A percentile compares a stretch with the other conserved stretches of the same genome.
phyloP scores from a whole-genome alignment of 2,329 filamentous ascomycete species.

The Colletotrichum sp. region DNA sequence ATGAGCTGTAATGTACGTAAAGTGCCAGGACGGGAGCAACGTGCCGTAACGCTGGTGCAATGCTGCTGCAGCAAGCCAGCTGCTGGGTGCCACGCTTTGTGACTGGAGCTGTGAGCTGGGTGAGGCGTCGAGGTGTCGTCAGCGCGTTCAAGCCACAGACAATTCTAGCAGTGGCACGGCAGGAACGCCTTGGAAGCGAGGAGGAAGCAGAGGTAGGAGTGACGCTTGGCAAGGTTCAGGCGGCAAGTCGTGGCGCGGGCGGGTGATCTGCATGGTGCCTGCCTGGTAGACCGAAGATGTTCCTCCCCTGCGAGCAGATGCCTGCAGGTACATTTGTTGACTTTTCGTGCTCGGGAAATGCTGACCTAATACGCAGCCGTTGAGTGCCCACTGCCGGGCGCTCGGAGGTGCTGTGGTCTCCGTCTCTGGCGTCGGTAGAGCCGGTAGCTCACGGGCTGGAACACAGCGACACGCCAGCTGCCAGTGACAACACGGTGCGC shows the following conservation, averaged over 20 bases:
- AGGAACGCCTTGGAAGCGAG: neutral
- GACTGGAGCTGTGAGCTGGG: conserved; percentile 3
- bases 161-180: neutral
- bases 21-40: neutral
- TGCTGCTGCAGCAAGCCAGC: neutral
- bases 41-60: neutral
- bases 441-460: neutral
- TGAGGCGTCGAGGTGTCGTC: conserved; percentile 15
- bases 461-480: neutral
- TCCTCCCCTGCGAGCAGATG: neutral
- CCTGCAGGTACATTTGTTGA: neutral
- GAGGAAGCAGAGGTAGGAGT: neutral
- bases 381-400: neutral
- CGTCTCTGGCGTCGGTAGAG: neutral
- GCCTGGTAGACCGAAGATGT: neutral
- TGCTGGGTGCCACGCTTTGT: neutral
- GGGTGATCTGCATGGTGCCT: conserved; percentile 3
- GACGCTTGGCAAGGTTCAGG: neutral
- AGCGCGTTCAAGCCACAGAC: neutral
- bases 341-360: neutral
- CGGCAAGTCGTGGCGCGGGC: neutral
- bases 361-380: neutral
- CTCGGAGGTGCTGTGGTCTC: neutral
- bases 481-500: neutral
- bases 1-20: neutral